These are phyloP conservation scores for Spathaspora jeffriesii DNA, from an alignment of 1,139 yeast species.

Conservation along the genomic window DNA sequence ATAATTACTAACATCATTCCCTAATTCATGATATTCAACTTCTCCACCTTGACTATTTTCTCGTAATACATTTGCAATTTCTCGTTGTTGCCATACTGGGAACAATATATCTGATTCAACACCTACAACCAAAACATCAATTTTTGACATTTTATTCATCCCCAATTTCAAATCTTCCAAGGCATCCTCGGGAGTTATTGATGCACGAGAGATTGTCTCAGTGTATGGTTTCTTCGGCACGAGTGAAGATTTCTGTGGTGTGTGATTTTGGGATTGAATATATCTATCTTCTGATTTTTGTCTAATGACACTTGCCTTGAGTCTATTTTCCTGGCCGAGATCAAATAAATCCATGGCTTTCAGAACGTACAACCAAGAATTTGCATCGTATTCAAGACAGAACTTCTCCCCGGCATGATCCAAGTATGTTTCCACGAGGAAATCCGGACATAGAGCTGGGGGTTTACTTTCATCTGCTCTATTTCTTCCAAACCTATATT, in stretches of 20 bases:
- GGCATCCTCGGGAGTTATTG: conserved; percentile 52
- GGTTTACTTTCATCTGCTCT: conserved; percentile 77
- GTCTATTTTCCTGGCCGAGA: conserved; percentile 55
- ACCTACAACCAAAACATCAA: conserved; percentile 77
- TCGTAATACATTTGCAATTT: conserved; percentile 64
- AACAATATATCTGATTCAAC: conserved; percentile 90
- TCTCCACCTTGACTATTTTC: conserved; percentile 27
- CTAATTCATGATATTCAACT: conserved; percentile 69
- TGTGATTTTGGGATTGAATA: conserved; percentile 5
- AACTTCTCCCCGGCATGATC: conserved; percentile 97
- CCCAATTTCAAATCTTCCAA: conserved; percentile 66
- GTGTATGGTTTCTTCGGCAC: conserved; percentile 58
- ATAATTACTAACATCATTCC: conserved; percentile 72
- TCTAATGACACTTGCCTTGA: conserved; percentile 43
- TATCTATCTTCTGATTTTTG: conserved; percentile 30
- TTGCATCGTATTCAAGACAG: conserved; percentile 89
- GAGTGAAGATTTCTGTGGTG: neutral
- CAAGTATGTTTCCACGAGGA: conserved; percentile 85
- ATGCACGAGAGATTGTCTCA: conserved; percentile 42
- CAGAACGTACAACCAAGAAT: conserved; percentile 81
- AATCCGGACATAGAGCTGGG: conserved; percentile 93
- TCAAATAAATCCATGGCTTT: conserved; percentile 97
- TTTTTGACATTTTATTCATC: conserved; percentile 58
- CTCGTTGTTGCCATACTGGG: conserved; percentile 95
- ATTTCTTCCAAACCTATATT: conserved; percentile 83